These are phyloP conservation scores for Zychaea mexicana DNA, from an alignment of 371 early-diverging fungal species.

Conservation along the genomic window DNA sequence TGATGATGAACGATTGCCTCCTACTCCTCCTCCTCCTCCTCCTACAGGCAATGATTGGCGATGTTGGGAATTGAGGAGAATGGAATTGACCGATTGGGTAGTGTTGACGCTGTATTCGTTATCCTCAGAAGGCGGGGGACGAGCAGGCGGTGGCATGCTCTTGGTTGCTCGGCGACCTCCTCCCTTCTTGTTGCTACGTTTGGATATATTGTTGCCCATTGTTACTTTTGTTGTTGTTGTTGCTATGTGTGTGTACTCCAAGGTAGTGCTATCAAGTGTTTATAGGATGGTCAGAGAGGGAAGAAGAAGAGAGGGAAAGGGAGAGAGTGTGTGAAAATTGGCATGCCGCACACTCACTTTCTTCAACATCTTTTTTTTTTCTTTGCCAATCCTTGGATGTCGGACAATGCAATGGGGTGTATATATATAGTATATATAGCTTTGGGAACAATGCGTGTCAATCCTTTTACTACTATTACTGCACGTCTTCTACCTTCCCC, in stretches of 20 bases:
- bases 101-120: constrained; percentile 51
- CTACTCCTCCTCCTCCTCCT: neutral
- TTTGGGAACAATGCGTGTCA: neutral
- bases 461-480: too few relatives aligned
- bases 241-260: neutral
- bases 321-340: neutral
- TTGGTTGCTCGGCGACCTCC: constrained; percentile 14
- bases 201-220: constrained; percentile 26
- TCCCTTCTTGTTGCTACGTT: constrained; percentile 14
- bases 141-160: constrained; percentile 25
- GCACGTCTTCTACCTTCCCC: too few relatives aligned
- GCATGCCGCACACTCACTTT: neutral
- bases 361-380: neutral
- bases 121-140: constrained; percentile 23
- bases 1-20: neutral
- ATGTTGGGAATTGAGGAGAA: constrained; percentile 39
- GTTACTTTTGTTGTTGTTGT: too few relatives aligned
- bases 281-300: neutral
- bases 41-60: constrained; percentile 20
- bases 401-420: neutral
- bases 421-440: neutral
- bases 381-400: neutral
- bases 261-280: neutral
- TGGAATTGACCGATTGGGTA: constrained; percentile 50
- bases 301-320: neutral